Evolutionary conservation across 2,329 filamentous ascomycete genomes (phyloP).

Genomic region (Pseudogymnoascus sp.): DNA sequence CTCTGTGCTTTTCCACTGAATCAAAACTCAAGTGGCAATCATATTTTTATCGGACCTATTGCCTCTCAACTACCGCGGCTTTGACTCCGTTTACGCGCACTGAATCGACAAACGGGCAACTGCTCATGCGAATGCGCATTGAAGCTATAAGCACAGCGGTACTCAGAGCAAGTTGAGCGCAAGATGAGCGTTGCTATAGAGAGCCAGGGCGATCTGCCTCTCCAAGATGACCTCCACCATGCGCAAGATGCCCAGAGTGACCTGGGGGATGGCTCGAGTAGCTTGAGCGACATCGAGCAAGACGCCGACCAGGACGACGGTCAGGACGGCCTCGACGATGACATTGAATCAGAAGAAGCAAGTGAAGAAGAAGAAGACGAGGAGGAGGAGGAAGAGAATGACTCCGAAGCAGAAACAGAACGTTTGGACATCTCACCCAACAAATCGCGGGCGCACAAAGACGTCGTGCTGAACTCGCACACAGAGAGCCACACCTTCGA

Average conservation of each 20-base stretch:
- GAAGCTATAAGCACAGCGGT: background rate
- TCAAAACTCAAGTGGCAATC: background rate
- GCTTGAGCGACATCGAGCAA: constrained; percentile 77
- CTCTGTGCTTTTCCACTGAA: background rate
- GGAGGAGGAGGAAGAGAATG: constrained; percentile 45
- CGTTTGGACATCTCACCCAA: constrained; percentile 83
- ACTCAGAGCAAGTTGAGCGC: constrained; percentile 15
- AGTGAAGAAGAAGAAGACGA: constrained; percentile 32
- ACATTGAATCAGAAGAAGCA: constrained; percentile 41
- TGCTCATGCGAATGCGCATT: constrained; percentile 7
- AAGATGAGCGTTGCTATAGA: constrained; percentile 27
- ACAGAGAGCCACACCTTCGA: constrained; percentile 49
- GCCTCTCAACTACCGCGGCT: background rate
- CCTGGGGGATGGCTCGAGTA: constrained; percentile 70
- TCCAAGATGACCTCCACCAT: constrained; percentile 23
- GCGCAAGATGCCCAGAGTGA: constrained; percentile 27
- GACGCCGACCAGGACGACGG: constrained; percentile 58
- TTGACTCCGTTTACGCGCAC: background rate
- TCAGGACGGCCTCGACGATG: constrained; percentile 51
- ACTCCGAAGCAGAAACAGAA: constrained; percentile 89
- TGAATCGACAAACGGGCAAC: constrained; percentile 5
- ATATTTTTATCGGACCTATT: background rate
- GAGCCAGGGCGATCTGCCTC: constrained; percentile 21
- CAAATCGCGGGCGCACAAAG: constrained; percentile 50
- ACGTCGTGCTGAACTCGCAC: constrained; percentile 52